Base-by-base conservation (phyloP, 768 basidiomycete genomes). In the Phaeolepiota aurea region DNA sequence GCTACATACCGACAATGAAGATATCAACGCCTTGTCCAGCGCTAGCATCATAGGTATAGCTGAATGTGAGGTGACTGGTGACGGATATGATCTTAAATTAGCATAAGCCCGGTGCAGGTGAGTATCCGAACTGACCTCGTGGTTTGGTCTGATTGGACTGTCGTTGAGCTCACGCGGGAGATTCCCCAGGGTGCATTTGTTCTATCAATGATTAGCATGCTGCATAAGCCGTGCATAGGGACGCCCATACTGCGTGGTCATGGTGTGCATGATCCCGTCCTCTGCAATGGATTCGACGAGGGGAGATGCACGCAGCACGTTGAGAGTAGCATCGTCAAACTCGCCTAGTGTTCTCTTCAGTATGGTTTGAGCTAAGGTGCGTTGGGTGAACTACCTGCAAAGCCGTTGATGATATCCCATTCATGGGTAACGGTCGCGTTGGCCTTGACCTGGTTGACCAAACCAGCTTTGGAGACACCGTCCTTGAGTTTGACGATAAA, bases 1-100 rank as follows among this genome's bases (percentile, higher is more conserved):
- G n/a, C n/a, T n/a, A 46, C 53, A 37, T 41, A 63, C 61, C 66
- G 44, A 67, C 54, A 44, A 67, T 49, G 43, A 62, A 67, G 43
- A 69, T 57, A 45, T 65, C 64, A 35, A 65, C 66, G 16, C 63
- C 64, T 3, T 38, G 30, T 5, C 54, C 52, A 10, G 54, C 50
- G 30, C 44, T 25, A 12, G 38, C 32, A 35, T 53, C 50, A 25
- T 53, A 53, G 25, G 42, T 51, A 33, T 55, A 55, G 9, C 43
- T 45, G 41, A 44, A 62, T 4, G 44, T 54, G 14, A 49, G 37
- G 9, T 40, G 38, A 16, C 49, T 50, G n/a, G 10, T n/a, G n/a
- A n/a, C n/a, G n/a, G n/a, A n/a, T n/a, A n/a, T n/a, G n/a, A n/a
- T n/a, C n/a, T n/a, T n/a, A n/a, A n/a, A n/a, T n/a, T n/a, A n/a